Evolutionary conservation across 192 early-diverging fungal species (phyloP).

Genomic region (Backusella parvicylindrica): DNA sequence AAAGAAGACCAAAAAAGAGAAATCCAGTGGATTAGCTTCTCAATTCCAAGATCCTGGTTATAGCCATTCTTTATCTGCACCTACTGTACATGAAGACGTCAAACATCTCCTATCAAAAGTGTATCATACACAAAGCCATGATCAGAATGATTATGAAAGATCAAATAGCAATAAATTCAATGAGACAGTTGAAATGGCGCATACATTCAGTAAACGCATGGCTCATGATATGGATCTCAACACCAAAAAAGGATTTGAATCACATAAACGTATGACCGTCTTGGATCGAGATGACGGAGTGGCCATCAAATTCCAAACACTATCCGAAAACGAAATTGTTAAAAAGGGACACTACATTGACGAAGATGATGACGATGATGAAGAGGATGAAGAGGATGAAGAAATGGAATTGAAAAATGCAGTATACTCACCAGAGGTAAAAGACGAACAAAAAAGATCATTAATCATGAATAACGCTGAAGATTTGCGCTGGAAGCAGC

Average conservation of each 20-base stretch:
- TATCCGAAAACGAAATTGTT: conserved; percentile 6
- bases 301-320: conserved; percentile 10
- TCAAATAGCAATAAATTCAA: not conserved
- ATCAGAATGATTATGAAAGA: not conserved
- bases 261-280: conserved; percentile 1
- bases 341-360: conserved; percentile 1
- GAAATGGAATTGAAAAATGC: not conserved
- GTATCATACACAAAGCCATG: conserved; percentile 45
- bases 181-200: conserved; percentile 3
- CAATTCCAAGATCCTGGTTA: conserved; percentile 67
- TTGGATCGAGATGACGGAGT: conserved; percentile 3
- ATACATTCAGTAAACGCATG: not conserved
- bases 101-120: conserved; percentile 63
- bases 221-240: conserved; percentile 7
- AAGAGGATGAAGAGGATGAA: not conserved
- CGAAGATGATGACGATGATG: not conserved
- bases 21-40: conserved; percentile 34
- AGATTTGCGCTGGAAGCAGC: not conserved
- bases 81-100: conserved; percentile 65
- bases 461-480: not conserved
- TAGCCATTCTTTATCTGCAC: conserved; percentile 50
- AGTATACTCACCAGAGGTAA: not conserved
- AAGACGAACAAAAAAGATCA: not conserved
- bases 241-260: not conserved
- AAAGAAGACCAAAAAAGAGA: not conserved